phyloP scores from a whole-genome alignment of 2,329 filamentous ascomycete species.

The Pleomassaria siparia region DNA sequence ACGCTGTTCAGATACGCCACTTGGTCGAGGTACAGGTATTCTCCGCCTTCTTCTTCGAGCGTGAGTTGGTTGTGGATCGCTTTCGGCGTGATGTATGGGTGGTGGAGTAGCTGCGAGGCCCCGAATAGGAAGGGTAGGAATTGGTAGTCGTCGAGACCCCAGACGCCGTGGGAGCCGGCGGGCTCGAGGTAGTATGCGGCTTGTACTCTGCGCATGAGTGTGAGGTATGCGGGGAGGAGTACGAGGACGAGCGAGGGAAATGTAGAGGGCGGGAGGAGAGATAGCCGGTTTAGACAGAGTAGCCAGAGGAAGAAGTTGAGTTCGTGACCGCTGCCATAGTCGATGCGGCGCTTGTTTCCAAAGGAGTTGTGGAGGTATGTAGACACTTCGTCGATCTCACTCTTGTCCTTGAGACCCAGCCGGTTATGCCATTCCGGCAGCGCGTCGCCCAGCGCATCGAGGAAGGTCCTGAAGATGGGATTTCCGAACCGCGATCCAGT shows the following conservation, averaged over 20 bases:
- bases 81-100: conserved; percentile 57
- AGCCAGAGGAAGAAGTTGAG: conserved; percentile 97
- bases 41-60: conserved; percentile 79
- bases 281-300: conserved; percentile 84
- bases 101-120: conserved; percentile 62
- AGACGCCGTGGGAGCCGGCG: conserved; percentile 55
- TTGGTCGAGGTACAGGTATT: conserved; percentile 90
- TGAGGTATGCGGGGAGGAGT: conserved; percentile 80
- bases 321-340: conserved; percentile 97
- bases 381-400: conserved; percentile 69
- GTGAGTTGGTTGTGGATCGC: conserved; percentile 83
- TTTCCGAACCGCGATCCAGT: conserved; percentile 94
- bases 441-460: conserved; percentile 62
- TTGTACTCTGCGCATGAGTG: conserved; percentile 84
- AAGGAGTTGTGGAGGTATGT: conserved; percentile 83
- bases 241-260: conserved; percentile 74
- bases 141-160: conserved; percentile 57
- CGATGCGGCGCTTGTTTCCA: conserved; percentile 77
- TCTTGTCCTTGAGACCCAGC: conserved; percentile 55
- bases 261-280: conserved; percentile 62
- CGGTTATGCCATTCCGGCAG: conserved; percentile 63
- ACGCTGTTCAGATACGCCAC: conserved; percentile 93
- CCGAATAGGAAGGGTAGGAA: conserved; percentile 57
- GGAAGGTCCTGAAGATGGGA: conserved; percentile 80
- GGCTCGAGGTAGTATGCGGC: conserved; percentile 95